Evolutionary conservation across 306 rosid genomes (phyloP).

Genomic region (Amphicarpaea edgeworthii): DNA sequence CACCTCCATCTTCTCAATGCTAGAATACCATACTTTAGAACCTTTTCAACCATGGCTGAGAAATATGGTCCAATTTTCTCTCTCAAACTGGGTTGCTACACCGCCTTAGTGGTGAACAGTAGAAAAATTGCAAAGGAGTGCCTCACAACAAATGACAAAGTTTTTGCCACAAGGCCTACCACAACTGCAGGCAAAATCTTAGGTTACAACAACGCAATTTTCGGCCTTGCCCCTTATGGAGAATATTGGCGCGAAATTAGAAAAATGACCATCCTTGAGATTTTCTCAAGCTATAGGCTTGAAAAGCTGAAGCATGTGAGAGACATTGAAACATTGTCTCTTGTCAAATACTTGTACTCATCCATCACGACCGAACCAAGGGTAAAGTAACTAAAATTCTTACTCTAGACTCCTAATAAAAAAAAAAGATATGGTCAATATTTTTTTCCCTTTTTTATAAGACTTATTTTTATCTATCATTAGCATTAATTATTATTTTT

Average conservation of each 20-base stretch:
- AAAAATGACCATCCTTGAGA: slow-evolving; percentile 52
- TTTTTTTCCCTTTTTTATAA: no score
- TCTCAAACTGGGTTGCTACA: slow-evolving; percentile 47
- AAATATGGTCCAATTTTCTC: slow-evolving; percentile 53
- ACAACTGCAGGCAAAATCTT: slow-evolving; percentile 47
- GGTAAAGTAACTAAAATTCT: no score
- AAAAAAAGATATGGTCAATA: no score
- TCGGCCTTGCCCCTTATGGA: slow-evolving; percentile 67
- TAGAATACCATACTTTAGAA: slow-evolving; percentile 41
- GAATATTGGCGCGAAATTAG: slow-evolving; percentile 69
- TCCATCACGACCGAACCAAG: no score
- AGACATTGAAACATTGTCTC: slow-evolving; percentile 47
- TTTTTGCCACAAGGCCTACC: slow-evolving; percentile 51
- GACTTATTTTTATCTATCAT: no score
- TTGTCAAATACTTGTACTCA: slow-evolving; percentile 53
- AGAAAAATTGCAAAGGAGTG: slow-evolving; percentile 51
- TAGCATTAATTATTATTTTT: no score
- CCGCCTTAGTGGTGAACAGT: slow-evolving; percentile 45
- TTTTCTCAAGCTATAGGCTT: slow-evolving; percentile 49
- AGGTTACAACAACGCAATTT: slow-evolving; percentile 60
- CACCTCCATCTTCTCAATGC: slow-evolving; percentile 55
- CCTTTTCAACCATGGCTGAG: slow-evolving; percentile 47
- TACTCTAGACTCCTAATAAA: no score
- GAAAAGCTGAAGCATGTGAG: slow-evolving; percentile 54
- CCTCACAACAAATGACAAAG: slow-evolving; percentile 49